These are phyloP conservation scores for Mycosphaerelloides madeirae DNA, from an alignment of 2,329 filamentous ascomycete species.

Conservation along the genomic window DNA sequence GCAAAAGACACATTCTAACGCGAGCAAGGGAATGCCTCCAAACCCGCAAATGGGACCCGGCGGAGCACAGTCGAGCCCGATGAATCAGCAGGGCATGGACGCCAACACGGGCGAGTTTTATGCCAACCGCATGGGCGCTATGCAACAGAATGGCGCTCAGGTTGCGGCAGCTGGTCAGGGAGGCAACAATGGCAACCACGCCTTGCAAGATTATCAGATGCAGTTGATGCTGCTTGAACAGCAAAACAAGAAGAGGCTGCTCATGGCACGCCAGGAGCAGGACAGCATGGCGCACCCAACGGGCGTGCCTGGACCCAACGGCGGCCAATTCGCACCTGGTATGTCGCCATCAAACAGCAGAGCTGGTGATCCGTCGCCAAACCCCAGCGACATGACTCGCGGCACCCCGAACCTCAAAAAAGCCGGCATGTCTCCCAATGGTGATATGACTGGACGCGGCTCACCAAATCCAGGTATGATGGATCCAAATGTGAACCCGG, in stretches of 20 bases:
- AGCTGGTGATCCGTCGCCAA: conserved; percentile 66
- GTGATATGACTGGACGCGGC: conserved; percentile 57
- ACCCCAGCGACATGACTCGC: conserved; percentile 73
- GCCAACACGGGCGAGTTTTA: conserved; percentile 52
- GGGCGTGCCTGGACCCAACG: conserved; percentile 36
- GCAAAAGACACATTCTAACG: conserved; percentile 56
- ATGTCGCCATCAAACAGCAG: conserved; percentile 64
- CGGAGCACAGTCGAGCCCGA: conserved; percentile 31
- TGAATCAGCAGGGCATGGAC: conserved; percentile 55
- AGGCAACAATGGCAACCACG: conserved; percentile 63
- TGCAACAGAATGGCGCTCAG: conserved; percentile 23
- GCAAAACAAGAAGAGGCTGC: conserved; percentile 79
- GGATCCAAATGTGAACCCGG: conserved; percentile 38
- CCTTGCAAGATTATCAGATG: conserved; percentile 84
- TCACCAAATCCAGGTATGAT: conserved; percentile 61
- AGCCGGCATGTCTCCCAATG: conserved; percentile 65
- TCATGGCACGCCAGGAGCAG: conserved; percentile 78
- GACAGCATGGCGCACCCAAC: conserved; percentile 58
- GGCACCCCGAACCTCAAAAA: conserved; percentile 69
- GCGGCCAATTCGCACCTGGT: conserved; percentile 49
- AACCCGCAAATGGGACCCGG: conserved; percentile 53
- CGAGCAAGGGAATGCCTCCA: conserved; percentile 64
- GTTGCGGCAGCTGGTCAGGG: conserved; percentile 25
- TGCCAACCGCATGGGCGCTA: conserved; percentile 28
- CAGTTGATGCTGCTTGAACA: conserved; percentile 82